Base-by-base conservation (phyloP, 371 early-diverging fungal genomes). In the Mortierella sp. region DNA sequence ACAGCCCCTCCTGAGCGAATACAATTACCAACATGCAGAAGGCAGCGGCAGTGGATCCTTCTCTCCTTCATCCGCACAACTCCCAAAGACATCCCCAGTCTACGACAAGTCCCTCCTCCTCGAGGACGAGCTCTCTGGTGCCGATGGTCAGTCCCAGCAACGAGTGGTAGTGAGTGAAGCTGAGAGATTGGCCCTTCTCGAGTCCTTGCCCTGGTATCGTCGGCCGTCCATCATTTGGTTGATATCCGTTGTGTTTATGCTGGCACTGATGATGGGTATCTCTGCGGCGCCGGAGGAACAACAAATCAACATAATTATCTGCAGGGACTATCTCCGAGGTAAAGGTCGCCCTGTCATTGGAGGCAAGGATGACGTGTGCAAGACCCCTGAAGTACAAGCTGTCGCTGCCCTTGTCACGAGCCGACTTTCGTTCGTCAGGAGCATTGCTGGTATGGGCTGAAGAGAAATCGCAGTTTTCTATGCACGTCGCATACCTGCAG, bases 221-320 rank as follows among this genome's bases (percentile, higher is more conserved):
- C 66, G 74, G 0, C 79, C 74, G 6, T 55, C 63, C n/a, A 52
- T 70, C 34, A 16, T 6, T 8, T 79, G 79, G 74, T n/a, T 79
- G 44, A 11, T 66, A 22, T 68, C 77, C 0, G 64, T 77, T 13
- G 41, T 67, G 0, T 58, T 74, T 19, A 13, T 66, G 24, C 2
- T 70, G 5, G 44, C 74, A 2, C 2, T 70, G 14, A 44, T 70
- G n/a, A 34, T 74, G 10, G 67, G 74, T 22, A 61, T 79, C 26
- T 24, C 53, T 0, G 16, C 43, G 19, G 50, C 74, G 2, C 71
- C 79, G 4, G 34, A 37, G 52, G 70, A 70, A 2, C 74, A 79
- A 16, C 26, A 61, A 66, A 34, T 70, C 29, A 70, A 63, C 43
- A 11, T 26, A 5, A 79, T 74, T 31, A 52, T 79, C 22, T 74